Evolutionary conservation across 441 rosid species (phyloP).

Genomic region (Omphalea diandra): DNA sequence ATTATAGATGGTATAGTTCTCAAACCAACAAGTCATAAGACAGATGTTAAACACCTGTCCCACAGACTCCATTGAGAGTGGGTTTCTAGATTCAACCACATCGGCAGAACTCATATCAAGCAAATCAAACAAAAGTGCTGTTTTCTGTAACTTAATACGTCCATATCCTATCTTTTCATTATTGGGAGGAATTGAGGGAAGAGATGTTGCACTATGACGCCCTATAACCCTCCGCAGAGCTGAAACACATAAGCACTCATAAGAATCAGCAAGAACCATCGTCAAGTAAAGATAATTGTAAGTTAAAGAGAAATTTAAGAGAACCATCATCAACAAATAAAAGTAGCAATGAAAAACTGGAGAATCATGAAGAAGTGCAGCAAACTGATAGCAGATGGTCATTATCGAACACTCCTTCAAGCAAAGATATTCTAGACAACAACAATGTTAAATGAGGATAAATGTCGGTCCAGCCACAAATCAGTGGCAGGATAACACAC

Average conservation of each 20-base stretch:
- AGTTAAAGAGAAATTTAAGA: background rate
- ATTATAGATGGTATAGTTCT: conserved; percentile 1
- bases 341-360: background rate
- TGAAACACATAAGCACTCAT: conserved; percentile 32
- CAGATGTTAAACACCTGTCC: conserved; percentile 58
- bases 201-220: conserved; percentile 42
- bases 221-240: conserved; percentile 71
- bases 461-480: background rate
- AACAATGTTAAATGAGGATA: background rate
- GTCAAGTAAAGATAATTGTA: conserved; percentile 1
- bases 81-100: conserved; percentile 49
- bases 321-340: background rate
- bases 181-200: conserved; percentile 48
- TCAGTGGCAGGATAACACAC: background rate
- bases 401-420: background rate
- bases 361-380: background rate
- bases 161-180: conserved; percentile 62
- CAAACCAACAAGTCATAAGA: conserved; percentile 3
- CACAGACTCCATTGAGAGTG: conserved; percentile 75
- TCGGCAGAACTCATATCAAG: conserved; percentile 41
- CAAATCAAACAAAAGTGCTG: conserved; percentile 55
- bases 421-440: background rate
- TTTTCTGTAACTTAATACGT: conserved; percentile 53
- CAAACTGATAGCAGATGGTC: background rate
- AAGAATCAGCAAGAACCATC: conserved; percentile 4